Base-by-base conservation (phyloP, 768 basidiomycete genomes). In the Naganishia vishniacii region DNA sequence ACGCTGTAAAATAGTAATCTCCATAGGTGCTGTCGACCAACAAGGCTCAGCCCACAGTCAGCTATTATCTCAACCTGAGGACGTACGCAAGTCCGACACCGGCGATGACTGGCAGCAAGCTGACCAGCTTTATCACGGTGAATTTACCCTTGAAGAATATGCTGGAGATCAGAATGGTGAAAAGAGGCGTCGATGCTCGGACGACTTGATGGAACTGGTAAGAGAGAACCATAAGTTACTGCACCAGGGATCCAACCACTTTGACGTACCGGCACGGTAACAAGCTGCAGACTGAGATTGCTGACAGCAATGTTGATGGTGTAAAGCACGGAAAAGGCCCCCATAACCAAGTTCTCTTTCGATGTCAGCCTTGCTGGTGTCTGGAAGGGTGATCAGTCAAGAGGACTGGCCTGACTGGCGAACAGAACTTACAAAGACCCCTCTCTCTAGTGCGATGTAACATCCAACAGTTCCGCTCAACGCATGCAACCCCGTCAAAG, bases 171-270 rank as follows among this genome's bases (percentile, higher is more conserved):
- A 86, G 58, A 69, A 95, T 86, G 25, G 89, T 93, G 80, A 98
- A 97, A 56, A 98, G 82, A 0, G 95, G 94, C 0, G 94, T 88
- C 20, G 88, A 84, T 4, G 92, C 89, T 29, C 95, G 88, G 40
- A 98, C 86, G 61, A 98, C 91, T 81, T 98, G 94, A 76, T 98
- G 95, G 73, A 99, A 95, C 91, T 95, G 67, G 0, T 11, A 45
- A 41, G 18, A 16, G 25, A 58, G 45, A 26, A 11, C 15, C 34
- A 51, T 7, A 4, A 53, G 23, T n/a, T 13, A 13, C 26, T n/a
- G 41, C 45, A 48, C 23, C 16, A 13, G 16, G 61, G 44, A 49
- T 20, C 53, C 34, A 66, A 62, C 18, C 44, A 63, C 26, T 15
- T 40, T 29, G 4, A 83, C 88, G 70, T 66, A 91, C 89, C 5